Evolutionary conservation across 257 asterid species (phyloP), one percentile per base, ranked within the genome.

Genomic region (Apocynum venetum): DNA sequence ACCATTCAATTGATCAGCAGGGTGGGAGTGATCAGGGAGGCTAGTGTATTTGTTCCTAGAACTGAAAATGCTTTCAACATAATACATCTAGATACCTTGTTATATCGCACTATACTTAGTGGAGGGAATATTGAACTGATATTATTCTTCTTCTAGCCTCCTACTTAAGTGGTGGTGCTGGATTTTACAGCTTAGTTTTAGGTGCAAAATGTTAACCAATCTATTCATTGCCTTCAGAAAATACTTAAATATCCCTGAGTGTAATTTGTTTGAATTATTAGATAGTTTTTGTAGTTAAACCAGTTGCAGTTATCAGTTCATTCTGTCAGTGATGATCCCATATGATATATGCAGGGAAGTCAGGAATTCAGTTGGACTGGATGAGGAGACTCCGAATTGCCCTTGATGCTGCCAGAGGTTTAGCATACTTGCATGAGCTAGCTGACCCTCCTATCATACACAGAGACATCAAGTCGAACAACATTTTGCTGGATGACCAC

Each of bases 391-490:
- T 94, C 53, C 88, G 65, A 75, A 83, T 94, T 56, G 93, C 93
- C 63, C 88, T 89, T 52, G 98, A 89, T 82, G 91, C 97, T 38
- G 98, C 97, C 25, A 89, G 91, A 86, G 97, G 98, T 10, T 85
- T 94, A 53, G 82, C 89, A 8, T 94, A 94, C 78, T 80, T 92
- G 83, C 97, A 94, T 41, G 98, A 92, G 87, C 97, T 92, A 51
- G 89, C 97, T 17, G 87, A 88, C 76, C 97, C 98, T 85, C 98
- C 98, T 3, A 94, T 94, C 82, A 94, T 92, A 52, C 98, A 94
- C 85, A 82, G 97, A 76, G 98, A 94, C 74, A 79, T 94, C 53
- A 94, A 94, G 67, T 92, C 98, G 0, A 94, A 92, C 73, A 94
- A 94, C 74, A 94, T 94, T 51, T 86, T 94, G 78, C 71, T 94